A percentile compares a stretch with the other conserved stretches of the same genome.
phyloP scores from a whole-genome alignment of 176 grass and related monocot genomes.

The Triticum dicoccoides region DNA sequence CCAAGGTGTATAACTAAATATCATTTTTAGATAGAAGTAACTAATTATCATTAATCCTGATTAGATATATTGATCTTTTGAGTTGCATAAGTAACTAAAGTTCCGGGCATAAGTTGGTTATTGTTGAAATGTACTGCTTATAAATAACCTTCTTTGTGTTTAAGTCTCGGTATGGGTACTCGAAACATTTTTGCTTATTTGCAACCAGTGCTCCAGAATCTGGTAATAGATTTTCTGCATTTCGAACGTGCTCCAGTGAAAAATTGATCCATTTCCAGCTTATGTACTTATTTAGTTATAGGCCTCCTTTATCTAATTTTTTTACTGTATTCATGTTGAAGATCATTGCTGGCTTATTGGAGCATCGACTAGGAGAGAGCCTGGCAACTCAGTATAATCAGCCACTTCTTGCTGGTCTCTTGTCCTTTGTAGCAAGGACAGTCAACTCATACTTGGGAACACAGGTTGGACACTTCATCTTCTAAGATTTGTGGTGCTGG shows the following conservation, averaged over 20 bases:
- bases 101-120: background rate
- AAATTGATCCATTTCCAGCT: background rate
- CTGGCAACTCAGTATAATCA: slow-evolving; percentile 74
- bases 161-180: background rate
- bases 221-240: background rate
- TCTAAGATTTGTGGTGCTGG: background rate
- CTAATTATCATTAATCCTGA: background rate
- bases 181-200: slow-evolving; percentile 11
- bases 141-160: background rate
- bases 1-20: background rate
- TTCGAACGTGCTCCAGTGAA: background rate
- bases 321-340: slow-evolving; percentile 30
- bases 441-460: slow-evolving; percentile 98
- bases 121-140: slow-evolving; percentile 1
- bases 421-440: slow-evolving; percentile 85
- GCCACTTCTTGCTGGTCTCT: slow-evolving; percentile 69
- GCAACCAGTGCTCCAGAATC: background rate
- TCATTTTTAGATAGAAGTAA: background rate
- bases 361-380: slow-evolving; percentile 81
- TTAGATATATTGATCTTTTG: background rate
- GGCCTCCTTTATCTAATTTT: slow-evolving; percentile 4
- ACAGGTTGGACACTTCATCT: slow-evolving; percentile 54
- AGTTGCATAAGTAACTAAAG: background rate
- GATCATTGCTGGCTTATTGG: slow-evolving; percentile 93
- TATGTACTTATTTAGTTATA: slow-evolving; percentile 4